A percentile compares a stretch with the other conserved stretches of the same genome.
phyloP scores from a whole-genome alignment of 192 early-diverging fungal species.

The Coemansia sp. region DNA sequence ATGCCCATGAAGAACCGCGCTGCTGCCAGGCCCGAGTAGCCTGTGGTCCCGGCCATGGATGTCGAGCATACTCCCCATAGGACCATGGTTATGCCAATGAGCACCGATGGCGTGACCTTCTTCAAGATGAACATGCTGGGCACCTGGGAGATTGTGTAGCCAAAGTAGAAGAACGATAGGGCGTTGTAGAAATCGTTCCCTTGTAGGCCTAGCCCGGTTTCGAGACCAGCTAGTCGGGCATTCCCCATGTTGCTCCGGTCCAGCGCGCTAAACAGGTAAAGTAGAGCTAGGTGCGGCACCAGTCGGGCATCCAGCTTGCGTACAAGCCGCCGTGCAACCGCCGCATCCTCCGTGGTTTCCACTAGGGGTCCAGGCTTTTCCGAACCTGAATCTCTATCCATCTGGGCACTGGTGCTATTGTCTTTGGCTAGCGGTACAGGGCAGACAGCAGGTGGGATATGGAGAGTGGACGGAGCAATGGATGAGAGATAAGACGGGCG shows the following conservation, averaged over 20 bases:
- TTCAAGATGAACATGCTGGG: slow-evolving; percentile 73
- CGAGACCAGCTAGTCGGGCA: slow-evolving; percentile 52
- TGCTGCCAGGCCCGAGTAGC: slow-evolving; percentile 17
- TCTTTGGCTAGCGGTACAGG: too few species aligned
- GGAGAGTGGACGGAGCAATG: too few species aligned
- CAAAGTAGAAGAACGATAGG: slow-evolving; percentile 50
- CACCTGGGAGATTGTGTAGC: slow-evolving; percentile 69
- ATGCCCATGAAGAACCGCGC: slow-evolving; percentile 52
- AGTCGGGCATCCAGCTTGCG: slow-evolving; percentile 55
- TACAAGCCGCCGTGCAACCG: slow-evolving; percentile 47
- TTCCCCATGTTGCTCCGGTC: slow-evolving; percentile 73
- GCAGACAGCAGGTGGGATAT: too few species aligned
- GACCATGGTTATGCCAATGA: slow-evolving; percentile 61
- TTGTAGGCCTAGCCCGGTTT: slow-evolving; percentile 42
- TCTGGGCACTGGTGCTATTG: too few species aligned
- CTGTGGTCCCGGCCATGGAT: slow-evolving; percentile 53
- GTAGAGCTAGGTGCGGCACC: slow-evolving; percentile 55
- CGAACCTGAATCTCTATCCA: too few species aligned
- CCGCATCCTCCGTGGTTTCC: too few species aligned
- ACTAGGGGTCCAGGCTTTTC: too few species aligned
- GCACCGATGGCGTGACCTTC: slow-evolving; percentile 52
- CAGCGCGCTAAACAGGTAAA: slow-evolving; percentile 65
- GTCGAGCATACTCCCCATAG: slow-evolving; percentile 65
- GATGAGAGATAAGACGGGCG: too few species aligned
- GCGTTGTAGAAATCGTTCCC: slow-evolving; percentile 48